Evolutionary conservation across 2,329 filamentous ascomycete genomes (phyloP).

Genomic region (Elsinoe australis): DNA sequence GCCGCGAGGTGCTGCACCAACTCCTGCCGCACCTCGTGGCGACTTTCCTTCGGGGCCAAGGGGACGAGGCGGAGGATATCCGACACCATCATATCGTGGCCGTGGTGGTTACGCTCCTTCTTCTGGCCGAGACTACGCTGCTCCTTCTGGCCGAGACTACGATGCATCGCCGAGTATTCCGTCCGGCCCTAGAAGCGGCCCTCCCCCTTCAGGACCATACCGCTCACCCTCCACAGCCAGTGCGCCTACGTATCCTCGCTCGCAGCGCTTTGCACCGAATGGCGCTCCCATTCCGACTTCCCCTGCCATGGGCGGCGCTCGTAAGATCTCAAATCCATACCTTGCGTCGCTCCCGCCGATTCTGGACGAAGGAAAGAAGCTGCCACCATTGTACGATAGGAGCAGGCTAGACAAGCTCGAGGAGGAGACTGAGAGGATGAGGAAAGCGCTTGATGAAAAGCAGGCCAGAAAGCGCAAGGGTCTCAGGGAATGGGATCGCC

Average conservation of each 20-base stretch:
- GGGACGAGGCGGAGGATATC: constrained; percentile 21
- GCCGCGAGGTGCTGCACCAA: constrained; percentile 21
- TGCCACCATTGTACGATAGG: constrained; percentile 37
- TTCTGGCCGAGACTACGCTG: constrained; percentile 10
- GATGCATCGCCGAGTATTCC: constrained; percentile 24
- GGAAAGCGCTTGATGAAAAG: constrained; percentile 41
- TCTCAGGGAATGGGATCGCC: constrained; percentile 40
- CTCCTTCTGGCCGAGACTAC: constrained; percentile 18
- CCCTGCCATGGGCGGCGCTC: neutral
- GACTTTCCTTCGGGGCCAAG: constrained; percentile 27
- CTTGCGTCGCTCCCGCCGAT: constrained; percentile 39
- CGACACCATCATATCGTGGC: constrained; percentile 25
- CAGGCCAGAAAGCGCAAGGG: constrained; percentile 38
- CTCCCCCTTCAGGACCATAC: constrained; percentile 18
- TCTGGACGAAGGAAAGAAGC: constrained; percentile 38
- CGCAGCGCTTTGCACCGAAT: constrained; percentile 15
- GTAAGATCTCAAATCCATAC: constrained; percentile 24
- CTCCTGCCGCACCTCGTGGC: constrained; percentile 19
- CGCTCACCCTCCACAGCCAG: constrained; percentile 4
- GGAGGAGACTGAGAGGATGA: constrained; percentile 40
- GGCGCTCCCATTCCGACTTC: constrained; percentile 10
- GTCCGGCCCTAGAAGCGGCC: constrained; percentile 27
- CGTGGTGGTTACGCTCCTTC: constrained; percentile 23
- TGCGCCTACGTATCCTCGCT: constrained; percentile 14
- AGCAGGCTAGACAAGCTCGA: constrained; percentile 40